Evolutionary conservation across 2,329 filamentous ascomycete species (phyloP), one percentile per base, ranked within the genome.

Genomic region (Neonectria sp.): DNA sequence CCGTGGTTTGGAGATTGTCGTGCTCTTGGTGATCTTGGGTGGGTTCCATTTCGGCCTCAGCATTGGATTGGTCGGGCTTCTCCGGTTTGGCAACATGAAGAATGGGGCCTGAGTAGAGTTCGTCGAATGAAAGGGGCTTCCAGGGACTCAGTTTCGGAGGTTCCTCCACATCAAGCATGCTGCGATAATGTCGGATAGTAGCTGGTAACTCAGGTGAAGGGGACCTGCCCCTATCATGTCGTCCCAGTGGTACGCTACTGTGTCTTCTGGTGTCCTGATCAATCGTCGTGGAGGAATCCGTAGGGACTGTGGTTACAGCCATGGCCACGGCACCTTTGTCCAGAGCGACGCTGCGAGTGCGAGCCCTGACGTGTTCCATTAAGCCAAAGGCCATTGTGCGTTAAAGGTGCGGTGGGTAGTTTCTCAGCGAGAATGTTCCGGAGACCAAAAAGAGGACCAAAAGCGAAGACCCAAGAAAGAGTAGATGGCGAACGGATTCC

Each of bases 131-230:
- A 69, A 86, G 80, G 37, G 82, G 82, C 58, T 81, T 81, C 68
- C 82, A 77, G 5, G 82, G 79, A 8, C 78, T 80, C 27, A 88
- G 79, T 65, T 71, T 85, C 13, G 86, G 85, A 2, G 84, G 82
- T 31, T 82, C 81, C 51, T 86, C 86, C 21, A 89, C 79, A 52
- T 86, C 83, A 24, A 89, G 80, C 87, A 89, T 86, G 76, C 86
- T 89, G 66, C 84, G 82, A 70, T 84, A 87, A 49, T 81, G 80
- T 7, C 70, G 79, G 40, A 75, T 63, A 5, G 71, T 73, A n/a
- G 55, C 59, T 24, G 71, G 49, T 40, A 59, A 60, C 9, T 71
- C 56, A 3, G 70, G 35, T 12, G 51, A 21, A 24, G 66, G 63
- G 21, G 59, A 57, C 13, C 58, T 48, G 7, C 51, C 35, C 15